phyloP scores from a whole-genome alignment of 1,139 yeast species.

The Geotrichum histeridarum region DNA sequence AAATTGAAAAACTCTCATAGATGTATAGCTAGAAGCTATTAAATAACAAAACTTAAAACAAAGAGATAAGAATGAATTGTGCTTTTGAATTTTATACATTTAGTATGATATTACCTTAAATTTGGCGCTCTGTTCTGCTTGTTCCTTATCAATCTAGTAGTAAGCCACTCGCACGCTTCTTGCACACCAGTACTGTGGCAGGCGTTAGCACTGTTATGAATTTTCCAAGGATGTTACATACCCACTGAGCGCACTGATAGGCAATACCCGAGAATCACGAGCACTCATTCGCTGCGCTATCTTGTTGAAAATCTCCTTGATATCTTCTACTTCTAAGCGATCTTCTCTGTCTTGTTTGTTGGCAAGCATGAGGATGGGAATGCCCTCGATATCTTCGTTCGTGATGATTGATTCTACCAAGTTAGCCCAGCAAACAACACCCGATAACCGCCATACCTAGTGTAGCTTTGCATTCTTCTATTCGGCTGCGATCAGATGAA shows the following conservation, averaged over 20 bases:
- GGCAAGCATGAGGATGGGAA: constrained; percentile 90
- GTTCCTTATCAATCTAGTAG: constrained; percentile 69
- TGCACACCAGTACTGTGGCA: constrained; percentile 64
- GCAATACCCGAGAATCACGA: constrained; percentile 81
- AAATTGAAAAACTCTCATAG: constrained; percentile 4
- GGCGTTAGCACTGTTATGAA: neutral
- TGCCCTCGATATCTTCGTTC: constrained; percentile 60
- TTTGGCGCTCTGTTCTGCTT: constrained; percentile 70
- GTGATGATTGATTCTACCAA: constrained; percentile 40
- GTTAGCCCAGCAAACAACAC: neutral
- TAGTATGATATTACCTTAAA: constrained; percentile 14
- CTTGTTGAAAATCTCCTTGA: constrained; percentile 75
- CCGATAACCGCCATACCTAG: constrained; percentile 31
- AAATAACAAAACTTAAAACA: neutral
- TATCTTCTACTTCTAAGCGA: constrained; percentile 69
- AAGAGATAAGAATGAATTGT: neutral
- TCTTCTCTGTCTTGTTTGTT: constrained; percentile 90
- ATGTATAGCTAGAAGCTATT: neutral
- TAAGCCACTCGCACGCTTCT: constrained; percentile 88
- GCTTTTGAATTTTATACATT: neutral
- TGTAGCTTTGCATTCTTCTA: constrained; percentile 75
- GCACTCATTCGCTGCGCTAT: constrained; percentile 81
- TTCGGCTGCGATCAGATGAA: constrained; percentile 75
- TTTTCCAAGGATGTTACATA: constrained; percentile 1
- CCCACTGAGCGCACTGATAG: constrained; percentile 79